Base-by-base conservation (phyloP, 2,329 filamentous ascomycete genomes). In the Rhynchosporium secalis region DNA sequence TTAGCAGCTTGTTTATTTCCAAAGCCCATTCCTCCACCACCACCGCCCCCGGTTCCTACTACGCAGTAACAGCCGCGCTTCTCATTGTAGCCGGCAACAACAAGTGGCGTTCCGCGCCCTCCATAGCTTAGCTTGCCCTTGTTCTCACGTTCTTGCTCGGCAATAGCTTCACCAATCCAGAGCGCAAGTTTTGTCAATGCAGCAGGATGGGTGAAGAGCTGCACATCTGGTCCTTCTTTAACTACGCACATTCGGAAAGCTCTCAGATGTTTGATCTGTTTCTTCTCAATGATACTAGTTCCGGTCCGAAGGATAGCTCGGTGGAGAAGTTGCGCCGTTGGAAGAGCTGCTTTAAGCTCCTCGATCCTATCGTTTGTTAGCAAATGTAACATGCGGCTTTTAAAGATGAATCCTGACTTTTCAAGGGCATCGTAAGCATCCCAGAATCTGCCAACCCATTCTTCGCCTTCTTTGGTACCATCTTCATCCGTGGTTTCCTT, bases 241-340 rank as follows among this genome's bases (percentile, higher is more conserved):
- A 99, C 92, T 3, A 98, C 90, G 40, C 91, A 96, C 83, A 99
- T 92, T 56, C 95, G 90, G 75, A 98, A 99, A 0, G 94, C 90
- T 54, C 92, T 87, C 15, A 99, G 81, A 74, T 97, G 92, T 43
- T 92, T 90, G 73, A 99, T 96, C 71, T 97, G 93, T 62, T 90
- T 89, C 78, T 99, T 99, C 68, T 92, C 91, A 63, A 99, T 90
- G 33, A 99, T 82, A 0, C 91, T 89, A 0, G 92, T 96, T 43
- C 95, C 95, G 0, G 94, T 96, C 54, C 92, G 90, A 65, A 97
- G 90, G 65, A 99, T 98, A 46, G 95, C 93, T 41, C 91, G 87
- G 75, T 97, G 91, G 1, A 99, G 83, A 71, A 93, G 89, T 74
- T 96, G 92, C 2, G 95, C 95, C 1, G 89, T 90, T 0, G 90